phyloP scores from a whole-genome alignment of 2,329 filamentous ascomycete genomes.

The Beauveria australis region DNA sequence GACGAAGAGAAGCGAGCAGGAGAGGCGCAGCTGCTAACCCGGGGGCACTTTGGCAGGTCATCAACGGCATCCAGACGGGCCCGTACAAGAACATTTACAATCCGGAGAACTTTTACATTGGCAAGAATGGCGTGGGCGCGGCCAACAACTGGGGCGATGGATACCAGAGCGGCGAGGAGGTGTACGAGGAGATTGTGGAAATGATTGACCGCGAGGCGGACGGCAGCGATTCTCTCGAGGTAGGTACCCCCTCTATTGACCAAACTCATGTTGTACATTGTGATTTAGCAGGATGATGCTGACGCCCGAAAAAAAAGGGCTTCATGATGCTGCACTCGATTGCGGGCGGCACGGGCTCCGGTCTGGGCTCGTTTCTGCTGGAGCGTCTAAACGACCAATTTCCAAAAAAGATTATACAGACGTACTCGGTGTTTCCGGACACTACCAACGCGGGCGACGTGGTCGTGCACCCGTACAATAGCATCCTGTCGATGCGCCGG shows the following conservation, averaged over 20 bases:
- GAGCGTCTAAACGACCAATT: conserved; percentile 96
- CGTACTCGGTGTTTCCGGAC: conserved; percentile 96
- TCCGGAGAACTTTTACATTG: conserved; percentile 96
- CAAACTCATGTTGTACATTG: not conserved
- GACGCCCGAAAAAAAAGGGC: conserved; percentile 41
- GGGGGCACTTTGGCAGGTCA: conserved; percentile 43
- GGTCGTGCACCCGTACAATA: conserved; percentile 98
- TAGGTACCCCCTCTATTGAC: conserved; percentile 24
- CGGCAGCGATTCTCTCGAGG: conserved; percentile 92
- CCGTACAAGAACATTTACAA: conserved; percentile 99
- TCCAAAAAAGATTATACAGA: conserved; percentile 98
- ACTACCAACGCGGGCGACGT: conserved; percentile 81
- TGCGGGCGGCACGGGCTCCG: conserved; percentile 90
- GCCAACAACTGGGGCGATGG: conserved; percentile 98
- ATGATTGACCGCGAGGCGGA: conserved; percentile 99
- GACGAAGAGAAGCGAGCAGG: not conserved
- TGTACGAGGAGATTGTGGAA: conserved; percentile 96
- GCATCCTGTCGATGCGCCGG: conserved; percentile 80
- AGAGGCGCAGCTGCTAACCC: not conserved
- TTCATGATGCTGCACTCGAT: conserved; percentile 99
- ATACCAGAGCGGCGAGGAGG: conserved; percentile 82
- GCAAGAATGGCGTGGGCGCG: conserved; percentile 86
- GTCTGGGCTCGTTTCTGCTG: conserved; percentile 88
- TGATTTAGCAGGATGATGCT: no score
- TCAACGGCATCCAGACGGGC: conserved; percentile 86